Percentiles rank a stretch among this genome's conserved stretches.
phyloP scores from a whole-genome alignment of 1,284 basidiomycete genomes.

The Megacollybia platyphylla region DNA sequence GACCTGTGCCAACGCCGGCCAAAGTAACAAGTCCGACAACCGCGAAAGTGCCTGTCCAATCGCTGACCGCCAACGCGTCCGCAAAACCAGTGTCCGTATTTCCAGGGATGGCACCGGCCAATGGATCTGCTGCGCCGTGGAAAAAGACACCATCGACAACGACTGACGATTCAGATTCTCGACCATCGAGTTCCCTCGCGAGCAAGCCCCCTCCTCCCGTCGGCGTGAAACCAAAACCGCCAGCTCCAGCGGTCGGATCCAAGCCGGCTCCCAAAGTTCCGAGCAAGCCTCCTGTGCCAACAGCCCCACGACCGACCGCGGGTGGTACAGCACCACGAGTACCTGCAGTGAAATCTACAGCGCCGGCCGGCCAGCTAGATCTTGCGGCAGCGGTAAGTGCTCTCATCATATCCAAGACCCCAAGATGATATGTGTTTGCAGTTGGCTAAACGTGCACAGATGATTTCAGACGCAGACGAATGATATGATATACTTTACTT shows the following conservation, averaged over 20 bases:
- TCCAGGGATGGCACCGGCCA: slow-evolving; percentile 51
- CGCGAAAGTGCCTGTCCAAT: slow-evolving; percentile 22
- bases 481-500: slow-evolving; percentile 3
- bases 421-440: slow-evolving; percentile 14
- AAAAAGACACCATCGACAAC: slow-evolving; percentile 38
- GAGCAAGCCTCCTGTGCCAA: slow-evolving; percentile 48
- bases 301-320: slow-evolving; percentile 37
- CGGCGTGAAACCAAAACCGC: slow-evolving; percentile 37
- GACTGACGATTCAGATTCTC: slow-evolving; percentile 31
- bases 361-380: slow-evolving; percentile 53
- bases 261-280: slow-evolving; percentile 37
- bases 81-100: slow-evolving; percentile 67
- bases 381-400: slow-evolving; percentile 64
- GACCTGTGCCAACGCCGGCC: slow-evolving; percentile 17
- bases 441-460: slow-evolving; percentile 64
- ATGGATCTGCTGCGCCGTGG: slow-evolving; percentile 63
- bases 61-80: slow-evolving; percentile 37
- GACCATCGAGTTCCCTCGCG: slow-evolving; percentile 40
- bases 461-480: slow-evolving; percentile 28
- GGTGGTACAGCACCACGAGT: slow-evolving; percentile 30
- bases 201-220: slow-evolving; percentile 34
- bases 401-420: background rate
- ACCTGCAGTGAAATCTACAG: slow-evolving; percentile 21
- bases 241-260: slow-evolving; percentile 37
- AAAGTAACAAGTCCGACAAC: slow-evolving; percentile 14